Base-by-base conservation (phyloP, 1,284 basidiomycete species). In the Leccinum proximum region DNA sequence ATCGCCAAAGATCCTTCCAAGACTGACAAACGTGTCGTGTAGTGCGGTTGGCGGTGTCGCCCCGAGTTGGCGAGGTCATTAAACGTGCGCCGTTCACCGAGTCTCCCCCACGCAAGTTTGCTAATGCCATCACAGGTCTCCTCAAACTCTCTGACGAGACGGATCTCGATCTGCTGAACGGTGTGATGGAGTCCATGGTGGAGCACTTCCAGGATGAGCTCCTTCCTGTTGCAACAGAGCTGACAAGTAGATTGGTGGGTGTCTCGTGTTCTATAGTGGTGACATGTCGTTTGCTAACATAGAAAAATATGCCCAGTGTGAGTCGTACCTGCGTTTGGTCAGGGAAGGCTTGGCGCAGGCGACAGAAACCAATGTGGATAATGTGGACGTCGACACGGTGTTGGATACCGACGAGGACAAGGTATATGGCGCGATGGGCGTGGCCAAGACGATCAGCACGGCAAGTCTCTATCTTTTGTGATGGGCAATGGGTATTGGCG, bases 81-180 rank as follows among this genome's bases (percentile, higher is more conserved):
- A 93, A 95, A 79, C 89, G 91, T 89, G 69, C 62, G 82, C 61
- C 18, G 11, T 61, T 60, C 42, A 10, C 1, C 30, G 2, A 53
- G 13, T n/a, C 18, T 45, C 5, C 45, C 5, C 7, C 13, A 59
- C 4, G n/a, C 11, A 30, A 37, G 4, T 22, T 1, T 42, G 11
- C 7, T 68, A 33, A 60, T 38, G 18, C 3, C 16, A 18, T 62
- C 5, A 45, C 68, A 90, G 93, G 93, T 73, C 80, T 96, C 30
- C 83, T 96, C 68, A 94, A 94, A 76, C 82, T 97, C 48, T 89
- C 91, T 7, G 92, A 96, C 73, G 93, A 96, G 77, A 94, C 93
- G 42, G 95, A 97, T 74, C 79, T 97, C 42, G 94, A 97, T 75
- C 84, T 93, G 58, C 80, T 97, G 60, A 94, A 93, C 70, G 81